Evolutionary conservation across 2,329 filamentous ascomycete genomes (phyloP).

Genomic region (Aspergillus phoenicis): DNA sequence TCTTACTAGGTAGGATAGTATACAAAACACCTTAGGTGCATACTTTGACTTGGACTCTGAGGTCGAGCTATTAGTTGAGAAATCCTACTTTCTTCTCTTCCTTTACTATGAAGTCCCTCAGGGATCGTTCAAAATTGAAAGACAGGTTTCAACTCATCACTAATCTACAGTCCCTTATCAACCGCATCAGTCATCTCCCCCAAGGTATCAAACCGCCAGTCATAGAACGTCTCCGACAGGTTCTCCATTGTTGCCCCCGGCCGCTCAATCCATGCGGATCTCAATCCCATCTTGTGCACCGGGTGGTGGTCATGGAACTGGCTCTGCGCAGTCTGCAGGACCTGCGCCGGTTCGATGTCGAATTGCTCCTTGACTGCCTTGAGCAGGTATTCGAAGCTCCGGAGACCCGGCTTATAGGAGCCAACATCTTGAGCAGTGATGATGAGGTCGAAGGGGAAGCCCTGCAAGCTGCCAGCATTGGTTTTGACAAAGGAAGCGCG

Average conservation of each 20-base stretch:
- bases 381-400: conserved; percentile 69
- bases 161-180: not conserved
- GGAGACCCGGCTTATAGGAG: conserved; percentile 66
- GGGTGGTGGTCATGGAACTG: conserved; percentile 69
- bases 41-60: too few relatives aligned
- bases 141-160: too few relatives aligned
- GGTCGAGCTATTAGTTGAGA: too few relatives aligned
- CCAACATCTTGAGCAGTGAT: conserved; percentile 73
- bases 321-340: conserved; percentile 71
- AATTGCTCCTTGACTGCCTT: conserved; percentile 56
- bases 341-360: conserved; percentile 57
- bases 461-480: conserved; percentile 52
- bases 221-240: conserved; percentile 44
- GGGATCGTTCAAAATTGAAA: too few relatives aligned
- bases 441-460: conserved; percentile 61
- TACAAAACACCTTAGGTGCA: too few relatives aligned
- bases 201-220: conserved; percentile 62
- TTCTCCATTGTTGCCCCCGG: conserved; percentile 47
- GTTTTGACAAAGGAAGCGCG: conserved; percentile 53
- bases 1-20: too few relatives aligned
- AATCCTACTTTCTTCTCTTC: too few relatives aligned
- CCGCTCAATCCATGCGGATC: conserved; percentile 65
- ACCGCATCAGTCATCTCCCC: conserved; percentile 61
- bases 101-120: too few relatives aligned
- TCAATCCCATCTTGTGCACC: conserved; percentile 61